Base-by-base conservation (phyloP, 139 green algal genomes). In the Monoraphidium neglectum region DNA sequence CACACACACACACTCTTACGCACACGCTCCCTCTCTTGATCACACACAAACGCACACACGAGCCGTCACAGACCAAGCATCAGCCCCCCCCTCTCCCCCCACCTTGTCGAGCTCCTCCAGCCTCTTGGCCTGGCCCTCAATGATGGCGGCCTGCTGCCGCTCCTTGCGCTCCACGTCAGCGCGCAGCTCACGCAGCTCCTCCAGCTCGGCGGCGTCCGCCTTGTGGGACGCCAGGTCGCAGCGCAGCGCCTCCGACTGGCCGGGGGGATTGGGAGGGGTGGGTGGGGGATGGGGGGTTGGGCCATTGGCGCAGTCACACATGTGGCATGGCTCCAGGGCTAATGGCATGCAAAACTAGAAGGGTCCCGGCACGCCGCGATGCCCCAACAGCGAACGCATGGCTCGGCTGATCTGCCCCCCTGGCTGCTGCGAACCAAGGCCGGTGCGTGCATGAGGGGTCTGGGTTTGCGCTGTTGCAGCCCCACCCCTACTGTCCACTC, bases 31-130 rank as follows among this genome's bases (percentile, higher is more conserved):
- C 59, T 28, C 49, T 15, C 15, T 18, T 98, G 95, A 64, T 96
- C 95, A 2, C 75, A n/a, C 43, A 97, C 86, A 68, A 99, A 89
- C 36, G 96, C 96, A 3, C 94, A 90, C 59, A 96, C 87, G 56
- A 96, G 93, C 35, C 86, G 91, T 78, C 89, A 98, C 43, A 99
- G 96, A 10, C 96, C 88, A 83, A 99, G 98, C 86, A 98, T n/a
- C n/a, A n/a, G n/a, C n/a, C n/a, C n/a, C n/a, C n/a, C n/a, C n/a
- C n/a, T n/a, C n/a, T n/a, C n/a, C n/a, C n/a, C n/a, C n/a, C n/a
- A n/a, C n/a, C n/a, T n/a, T n/a, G n/a, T n/a, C n/a, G n/a, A n/a
- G n/a, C n/a, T n/a, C n/a, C n/a, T n/a, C n/a, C 8, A 8, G 76
- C 36, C 13, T 38, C 61, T 51, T 15, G 46, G 90, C 83, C 84